Evolutionary conservation across 306 rosid species (phyloP).

Genomic region (Crotalaria pallida): DNA sequence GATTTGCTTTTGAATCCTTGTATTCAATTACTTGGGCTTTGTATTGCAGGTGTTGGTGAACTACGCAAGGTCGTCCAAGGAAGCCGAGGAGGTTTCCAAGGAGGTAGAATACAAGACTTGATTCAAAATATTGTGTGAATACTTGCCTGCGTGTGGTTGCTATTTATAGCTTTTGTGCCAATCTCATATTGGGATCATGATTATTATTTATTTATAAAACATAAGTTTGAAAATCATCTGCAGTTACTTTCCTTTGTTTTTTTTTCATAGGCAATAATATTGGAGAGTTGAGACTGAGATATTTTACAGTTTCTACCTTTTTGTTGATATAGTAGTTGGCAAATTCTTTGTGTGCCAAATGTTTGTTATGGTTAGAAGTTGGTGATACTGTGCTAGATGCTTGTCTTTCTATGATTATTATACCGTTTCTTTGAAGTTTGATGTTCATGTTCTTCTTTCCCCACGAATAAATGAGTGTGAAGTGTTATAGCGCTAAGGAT

Average conservation of each 20-base stretch:
- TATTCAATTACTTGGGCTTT: constrained; percentile 1
- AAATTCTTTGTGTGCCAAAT: not conserved
- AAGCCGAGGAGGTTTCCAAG: constrained; percentile 88
- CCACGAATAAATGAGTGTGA: not conserved
- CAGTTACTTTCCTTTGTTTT: not conserved
- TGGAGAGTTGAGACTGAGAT: not conserved
- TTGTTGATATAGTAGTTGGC: not conserved
- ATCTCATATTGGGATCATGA: not conserved
- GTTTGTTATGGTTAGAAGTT: not conserved
- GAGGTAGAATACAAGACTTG: constrained; percentile 46
- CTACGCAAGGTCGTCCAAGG: constrained; percentile 91
- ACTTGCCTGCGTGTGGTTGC: not conserved
- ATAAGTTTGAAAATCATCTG: not conserved
- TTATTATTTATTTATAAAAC: not conserved
- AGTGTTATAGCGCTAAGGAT: not conserved
- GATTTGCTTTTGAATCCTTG: constrained; percentile 8
- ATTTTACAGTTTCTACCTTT: not conserved
- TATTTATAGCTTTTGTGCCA: not conserved
- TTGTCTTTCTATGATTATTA: not conserved
- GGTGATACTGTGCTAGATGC: not conserved
- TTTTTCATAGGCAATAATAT: not conserved
- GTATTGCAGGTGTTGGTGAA: constrained; percentile 71
- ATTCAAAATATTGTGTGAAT: not conserved
- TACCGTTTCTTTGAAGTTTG: not conserved
- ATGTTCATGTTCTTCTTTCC: not conserved